Base-by-base conservation (phyloP, 306 rosid genomes). In the Luffa aegyptiaca region DNA sequence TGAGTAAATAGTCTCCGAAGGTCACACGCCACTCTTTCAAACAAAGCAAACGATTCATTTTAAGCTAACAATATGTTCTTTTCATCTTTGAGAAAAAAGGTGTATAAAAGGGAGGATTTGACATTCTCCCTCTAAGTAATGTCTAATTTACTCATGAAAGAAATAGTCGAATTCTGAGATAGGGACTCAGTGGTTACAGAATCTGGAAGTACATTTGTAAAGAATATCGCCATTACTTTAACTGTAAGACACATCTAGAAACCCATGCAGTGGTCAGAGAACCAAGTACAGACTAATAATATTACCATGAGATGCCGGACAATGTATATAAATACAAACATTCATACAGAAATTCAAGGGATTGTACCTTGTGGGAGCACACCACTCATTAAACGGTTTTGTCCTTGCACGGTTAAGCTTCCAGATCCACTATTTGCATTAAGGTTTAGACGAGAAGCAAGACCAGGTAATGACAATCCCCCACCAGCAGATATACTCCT, bases 331-430 rank as follows among this genome's bases (percentile, higher is more conserved):
- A 45, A 44, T 20, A 48, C 44, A 49, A 48, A 37, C 10, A 73
- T 31, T 45, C 6, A 7, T 6, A 0, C 61, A 31, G 11, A 33
- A 16, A 75, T 21, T 69, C 64, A 75, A 80, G 66, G 77, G 3
- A 2, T 65, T 45, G 81, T 80, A 96, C 99, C 99, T 93, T 96
- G 99, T 21, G 99, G 93, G 84, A 96, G 92, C 83, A 91, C 88
- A 35, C 98, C 92, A 78, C 93, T 83, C 93, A 93, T 90, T 86
- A 96, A 74, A 49, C 97, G 91, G 83, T 87, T 96, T 79, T 93
- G 98, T 66, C 99, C 99, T 88, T 93, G 98, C 64, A 95, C 89
- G 39, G 85, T 83, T 81, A 95, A 83, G 80, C 90, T 89, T 81
- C 94, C 93, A 35, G 99, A 91, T 80, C 96, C 99, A 90, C 91